Evolutionary conservation across 2,329 filamentous ascomycete genomes (phyloP), one percentile per base, ranked within the genome.

Genomic region (Fusarium praegraminearum): DNA sequence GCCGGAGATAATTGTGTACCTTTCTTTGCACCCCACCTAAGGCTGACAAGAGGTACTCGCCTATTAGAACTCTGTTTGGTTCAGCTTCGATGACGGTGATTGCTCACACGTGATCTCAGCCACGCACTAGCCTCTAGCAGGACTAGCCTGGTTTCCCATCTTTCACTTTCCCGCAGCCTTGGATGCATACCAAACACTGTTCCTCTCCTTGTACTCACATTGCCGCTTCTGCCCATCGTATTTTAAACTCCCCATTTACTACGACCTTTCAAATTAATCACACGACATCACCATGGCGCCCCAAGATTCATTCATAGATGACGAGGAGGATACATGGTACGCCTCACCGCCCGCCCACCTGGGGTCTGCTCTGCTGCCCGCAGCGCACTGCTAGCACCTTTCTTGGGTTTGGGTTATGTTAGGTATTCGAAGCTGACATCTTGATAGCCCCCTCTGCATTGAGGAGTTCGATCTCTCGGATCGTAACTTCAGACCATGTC

Each of bases 401-500:
- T 22, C 20, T 22, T 22, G 20, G 20, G 20, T 61, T 73, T 59
- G 66, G 66, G 65, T 73, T 57, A 50, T 55, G 54, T 22, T 67
- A 40, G 67, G 65, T 67, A 67, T 57, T 64, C 59, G 54, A 65
- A 70, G 68, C 67, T 76, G 62, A 77, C 57, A 46, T 53, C 28
- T 26, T 53, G n/a, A 67, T 76, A 99, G 96, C 81, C 96, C 96
- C 73, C 91, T 99, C 70, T 99, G 96, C 80, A 97, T 99, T 78
- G 96, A 99, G 83, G 97, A 99, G 84, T 97, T 99, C 78, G 97
- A 99, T 82, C 89, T 99, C 52, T 97, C 94, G 43, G 96, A 99
- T 85, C 93, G 93, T 80, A 97, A 97, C 82, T 99, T 99, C 82
- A 90, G 91, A 77, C 96, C 96, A 72, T 99, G 96, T 84, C 95